phyloP scores from a whole-genome alignment of 106 monocot genomes.

The Apostasia shenzhenica region DNA sequence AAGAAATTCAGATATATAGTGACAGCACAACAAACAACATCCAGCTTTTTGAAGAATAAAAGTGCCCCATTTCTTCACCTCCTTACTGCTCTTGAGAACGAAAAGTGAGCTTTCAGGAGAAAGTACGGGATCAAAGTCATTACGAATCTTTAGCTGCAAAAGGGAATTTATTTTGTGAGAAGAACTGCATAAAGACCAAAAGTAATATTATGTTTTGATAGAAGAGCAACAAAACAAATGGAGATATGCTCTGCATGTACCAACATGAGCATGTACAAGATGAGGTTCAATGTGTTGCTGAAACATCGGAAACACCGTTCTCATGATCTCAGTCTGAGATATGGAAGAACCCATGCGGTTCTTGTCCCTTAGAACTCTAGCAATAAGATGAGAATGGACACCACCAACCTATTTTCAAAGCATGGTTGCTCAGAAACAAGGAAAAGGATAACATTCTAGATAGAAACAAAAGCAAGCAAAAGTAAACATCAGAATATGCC shows the following conservation, averaged over 20 bases:
- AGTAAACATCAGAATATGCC: slow-evolving; percentile 12
- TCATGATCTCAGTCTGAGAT: slow-evolving; percentile 87
- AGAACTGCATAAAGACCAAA: background rate
- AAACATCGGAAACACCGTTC: slow-evolving; percentile 97
- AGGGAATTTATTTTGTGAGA: background rate
- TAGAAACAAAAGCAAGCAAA: background rate
- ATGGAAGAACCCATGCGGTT: slow-evolving; percentile 51
- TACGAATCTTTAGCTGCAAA: slow-evolving; percentile 87
- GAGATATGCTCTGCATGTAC: slow-evolving; percentile 41
- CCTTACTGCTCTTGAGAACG: slow-evolving; percentile 89
- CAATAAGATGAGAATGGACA: slow-evolving; percentile 96
- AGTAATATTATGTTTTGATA: background rate
- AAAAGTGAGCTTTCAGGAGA: slow-evolving; percentile 99
- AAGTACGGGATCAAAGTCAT: slow-evolving; percentile 98
- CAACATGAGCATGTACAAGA: slow-evolving; percentile 99
- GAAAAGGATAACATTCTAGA: background rate
- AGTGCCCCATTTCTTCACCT: slow-evolving; percentile 33
- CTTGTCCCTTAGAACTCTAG: slow-evolving; percentile 95
- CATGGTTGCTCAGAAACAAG: background rate
- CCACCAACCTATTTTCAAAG: slow-evolving; percentile 74
- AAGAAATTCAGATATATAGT: slow-evolving; percentile 6
- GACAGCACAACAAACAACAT: background rate
- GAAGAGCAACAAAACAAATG: background rate
- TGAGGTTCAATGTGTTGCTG: slow-evolving; percentile 96
- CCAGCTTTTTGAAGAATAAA: slow-evolving; percentile 2